phyloP scores from a whole-genome alignment of 768 basidiomycete genomes.

The Podaxis sp. region DNA sequence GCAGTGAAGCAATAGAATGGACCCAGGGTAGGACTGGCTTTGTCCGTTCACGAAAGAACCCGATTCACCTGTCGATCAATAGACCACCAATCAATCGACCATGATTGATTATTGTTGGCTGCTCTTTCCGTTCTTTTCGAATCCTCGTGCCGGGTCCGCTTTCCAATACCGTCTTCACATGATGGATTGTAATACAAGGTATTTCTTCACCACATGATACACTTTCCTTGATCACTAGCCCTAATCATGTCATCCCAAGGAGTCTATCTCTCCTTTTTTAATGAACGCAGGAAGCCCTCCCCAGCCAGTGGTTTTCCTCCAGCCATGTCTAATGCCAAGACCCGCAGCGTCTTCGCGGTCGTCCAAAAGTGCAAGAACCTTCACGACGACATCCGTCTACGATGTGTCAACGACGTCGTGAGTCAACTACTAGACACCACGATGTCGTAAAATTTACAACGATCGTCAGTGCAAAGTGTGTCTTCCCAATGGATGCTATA shows the following conservation, averaged over 20 bases:
- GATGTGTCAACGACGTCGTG: not conserved
- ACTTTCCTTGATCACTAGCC: too few relatives aligned
- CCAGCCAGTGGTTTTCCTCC: slow-evolving; percentile 48
- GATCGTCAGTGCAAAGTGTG: slow-evolving; percentile 45
- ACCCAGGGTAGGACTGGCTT: too few relatives aligned
- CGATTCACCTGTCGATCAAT: too few relatives aligned
- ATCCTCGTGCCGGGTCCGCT: too few relatives aligned
- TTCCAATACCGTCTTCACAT: too few relatives aligned
- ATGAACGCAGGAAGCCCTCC: slow-evolving; percentile 50
- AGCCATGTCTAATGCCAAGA: slow-evolving; percentile 58
- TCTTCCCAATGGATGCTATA: slow-evolving; percentile 50
- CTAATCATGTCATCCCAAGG: slow-evolving; percentile 27
- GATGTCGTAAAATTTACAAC: slow-evolving; percentile 36
- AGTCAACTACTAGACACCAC: not conserved
- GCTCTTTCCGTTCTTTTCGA: too few relatives aligned
- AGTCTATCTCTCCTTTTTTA: slow-evolving; percentile 48
- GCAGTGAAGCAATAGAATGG: too few relatives aligned
- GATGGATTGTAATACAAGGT: too few relatives aligned
- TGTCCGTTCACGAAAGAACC: too few relatives aligned
- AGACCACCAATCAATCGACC: too few relatives aligned
- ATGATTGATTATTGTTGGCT: too few relatives aligned
- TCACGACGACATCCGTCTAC: slow-evolving; percentile 61
- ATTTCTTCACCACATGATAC: too few relatives aligned
- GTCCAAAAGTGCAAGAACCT: slow-evolving; percentile 43
- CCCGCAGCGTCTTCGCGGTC: slow-evolving; percentile 55